Evolutionary conservation across 1,284 basidiomycete genomes (phyloP), one percentile per base, ranked within the genome.

Genomic region (Polyporus tsugae): DNA sequence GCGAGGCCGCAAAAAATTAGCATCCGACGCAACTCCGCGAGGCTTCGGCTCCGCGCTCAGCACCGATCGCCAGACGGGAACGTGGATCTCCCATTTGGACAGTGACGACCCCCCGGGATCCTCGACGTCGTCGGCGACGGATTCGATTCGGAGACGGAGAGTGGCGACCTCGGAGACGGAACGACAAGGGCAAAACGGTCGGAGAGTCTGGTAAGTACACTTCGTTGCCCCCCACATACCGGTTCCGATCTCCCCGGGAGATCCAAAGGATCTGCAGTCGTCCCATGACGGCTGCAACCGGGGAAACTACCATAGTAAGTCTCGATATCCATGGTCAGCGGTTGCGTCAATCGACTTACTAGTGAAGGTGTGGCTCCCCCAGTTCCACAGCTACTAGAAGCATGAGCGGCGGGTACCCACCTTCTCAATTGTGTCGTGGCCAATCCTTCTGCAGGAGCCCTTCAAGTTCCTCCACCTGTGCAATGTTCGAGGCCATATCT

Each of bases 11-110:
- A n/a, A 44, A 44, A 59, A 44, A 62, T 67, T 44, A 63, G 41
- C 63, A 60, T 67, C 69, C 63, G 42, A 65, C 64, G 55, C 63
- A 70, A 68, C 66, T 70, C 69, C 69, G 69, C 63, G 66, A 67
- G 49, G 57, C 66, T 66, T 44, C 52, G 41, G n/a, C 64, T 42
- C 52, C 39, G 52, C 36, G 33, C 41, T 42, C 52, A 41, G 39
- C 63, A 58, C 52, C 41, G 53, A 64, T 55, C 36, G 6, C 55
- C 33, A 38, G 55, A 35, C 25, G 11, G 13, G 52, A 33, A 53
- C 52, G 13, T 60, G 49, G 36, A 44, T 42, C n/a, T 4, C 33
- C 57, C 53, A 33, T 62, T 55, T 59, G 19, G 36, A n/a, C 52
- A 39, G 9, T 35, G 61, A n/a, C 22, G 11, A 46, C 38, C 46